A percentile compares a stretch with the other conserved stretches of the same genome.
These are phyloP conservation scores for Hyaloscypha variabilis DNA, from an alignment of 495 filamentous ascomycete species.

Conservation along the genomic window DNA sequence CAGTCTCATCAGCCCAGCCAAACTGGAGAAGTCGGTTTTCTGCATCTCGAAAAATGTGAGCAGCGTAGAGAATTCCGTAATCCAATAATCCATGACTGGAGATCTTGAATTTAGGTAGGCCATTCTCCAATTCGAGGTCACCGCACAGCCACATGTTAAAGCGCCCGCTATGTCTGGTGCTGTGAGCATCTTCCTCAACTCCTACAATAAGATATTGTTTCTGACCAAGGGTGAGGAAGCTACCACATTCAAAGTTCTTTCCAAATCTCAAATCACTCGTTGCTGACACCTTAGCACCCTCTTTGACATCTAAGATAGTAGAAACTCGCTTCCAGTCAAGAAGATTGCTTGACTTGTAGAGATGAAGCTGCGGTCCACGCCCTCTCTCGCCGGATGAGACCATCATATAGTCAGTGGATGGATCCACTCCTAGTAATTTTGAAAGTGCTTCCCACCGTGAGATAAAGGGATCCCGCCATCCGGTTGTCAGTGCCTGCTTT, in stretches of 20 bases:
- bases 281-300: conserved; percentile 27
- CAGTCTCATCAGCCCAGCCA: conserved; percentile 28
- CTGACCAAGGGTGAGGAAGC: conserved; percentile 26
- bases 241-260: conserved; percentile 29
- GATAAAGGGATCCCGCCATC: conserved; percentile 38
- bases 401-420: conserved; percentile 34
- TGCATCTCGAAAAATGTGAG: conserved; percentile 27
- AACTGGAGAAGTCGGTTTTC: conserved; percentile 23
- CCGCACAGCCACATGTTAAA: conserved; percentile 23
- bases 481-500: conserved; percentile 32
- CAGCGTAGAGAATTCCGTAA: conserved; percentile 23
- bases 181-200: conserved; percentile 24
- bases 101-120: conserved; percentile 23
- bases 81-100: conserved; percentile 26
- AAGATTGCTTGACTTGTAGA: conserved; percentile 36
- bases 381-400: conserved; percentile 37
- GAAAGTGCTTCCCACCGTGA: conserved; percentile 34
- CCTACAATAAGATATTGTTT: conserved; percentile 25
- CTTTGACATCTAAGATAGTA: conserved; percentile 34
- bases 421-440: conserved; percentile 23
- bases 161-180: conserved; percentile 10
- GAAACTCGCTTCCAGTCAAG: conserved; percentile 36
- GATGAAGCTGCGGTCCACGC: conserved; percentile 33
- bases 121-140: conserved; percentile 21
- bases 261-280: conserved; percentile 23